A percentile compares a stretch with the other conserved stretches of the same genome.
These are phyloP conservation scores for Monilinia polystroma DNA, from an alignment of 2,329 filamentous ascomycete species.

Conservation along the genomic window DNA sequence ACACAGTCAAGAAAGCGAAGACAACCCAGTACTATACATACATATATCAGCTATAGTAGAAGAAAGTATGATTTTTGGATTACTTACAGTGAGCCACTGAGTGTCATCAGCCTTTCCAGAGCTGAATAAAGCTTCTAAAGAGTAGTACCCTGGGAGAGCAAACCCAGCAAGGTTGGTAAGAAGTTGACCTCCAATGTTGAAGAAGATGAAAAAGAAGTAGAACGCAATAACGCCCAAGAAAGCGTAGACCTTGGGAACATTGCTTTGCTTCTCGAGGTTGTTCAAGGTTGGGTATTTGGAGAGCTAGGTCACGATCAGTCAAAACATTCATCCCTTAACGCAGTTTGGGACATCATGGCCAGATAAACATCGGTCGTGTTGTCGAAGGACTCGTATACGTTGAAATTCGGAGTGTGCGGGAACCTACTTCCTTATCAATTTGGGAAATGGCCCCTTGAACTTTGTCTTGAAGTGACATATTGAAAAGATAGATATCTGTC, in stretches of 20 bases:
- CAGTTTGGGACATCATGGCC: background rate
- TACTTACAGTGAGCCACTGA: constrained; percentile 70
- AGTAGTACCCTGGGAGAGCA: constrained; percentile 81
- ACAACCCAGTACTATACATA: constrained; percentile 76
- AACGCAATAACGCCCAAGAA: constrained; percentile 72
- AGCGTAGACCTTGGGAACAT: constrained; percentile 81
- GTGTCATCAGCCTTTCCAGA: constrained; percentile 72
- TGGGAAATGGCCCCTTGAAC: constrained; percentile 73
- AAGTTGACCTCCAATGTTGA: constrained; percentile 87
- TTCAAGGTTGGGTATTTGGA: constrained; percentile 81
- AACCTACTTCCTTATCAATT: constrained; percentile 78
- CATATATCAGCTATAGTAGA: constrained; percentile 24
- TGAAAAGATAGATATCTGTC: constrained; percentile 46
- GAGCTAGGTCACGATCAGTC: constrained; percentile 52
- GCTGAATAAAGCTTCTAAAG: constrained; percentile 73
- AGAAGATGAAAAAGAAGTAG: constrained; percentile 89
- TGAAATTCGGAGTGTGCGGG: constrained; percentile 23
- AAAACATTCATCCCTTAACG: background rate
- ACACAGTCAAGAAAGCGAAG: constrained; percentile 77
- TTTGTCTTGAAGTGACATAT: constrained; percentile 74
- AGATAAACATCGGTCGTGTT: background rate
- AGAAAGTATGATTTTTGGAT: constrained; percentile 9
- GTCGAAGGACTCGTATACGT: background rate
- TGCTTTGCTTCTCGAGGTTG: constrained; percentile 83
- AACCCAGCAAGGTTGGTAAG: constrained; percentile 86